Base-by-base conservation (phyloP, 1,284 basidiomycete species). In the Singerocomus rubriflavus region DNA sequence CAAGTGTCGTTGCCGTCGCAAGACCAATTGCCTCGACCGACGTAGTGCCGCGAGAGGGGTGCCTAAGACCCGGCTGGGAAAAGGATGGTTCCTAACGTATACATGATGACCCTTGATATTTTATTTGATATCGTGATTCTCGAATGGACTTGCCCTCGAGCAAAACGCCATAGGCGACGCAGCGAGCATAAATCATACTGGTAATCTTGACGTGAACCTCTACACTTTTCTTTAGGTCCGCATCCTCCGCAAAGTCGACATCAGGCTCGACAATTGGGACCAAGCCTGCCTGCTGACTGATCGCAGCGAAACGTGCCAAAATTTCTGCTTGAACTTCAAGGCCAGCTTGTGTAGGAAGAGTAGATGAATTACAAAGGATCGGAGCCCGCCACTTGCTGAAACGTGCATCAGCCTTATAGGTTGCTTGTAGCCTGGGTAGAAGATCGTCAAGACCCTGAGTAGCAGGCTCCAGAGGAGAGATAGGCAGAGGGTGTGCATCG, bases 211-310 rank as follows among this genome's bases (percentile, higher is more conserved):
- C 69, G 49, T 80, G 77, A 33, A 79, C 71, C 53, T 78, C 73
- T 1, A 71, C 69, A 50, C 76, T 79, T 51, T 74, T 67, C 40
- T 64, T 65, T 43, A 80, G 56, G 55, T 73, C 70, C 16, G 76
- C 74, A 43, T 80, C 76, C 32, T 67, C 77, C 31, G 66, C 63
- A 56, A 79, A 78, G 58, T 80, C 73, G 16, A 80, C 73, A 57
- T 80, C 78, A 4, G 77, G 78, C 56, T 80, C 78, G 6, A 80
- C 72, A 48, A 80, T 75, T 2, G 78, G 78, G 10, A 79, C 76
- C 25, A 80, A 57, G 25, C 76, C 77, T 4, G 75, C 75, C 58
- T 76, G 69, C 55, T 77, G 74, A 54, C 73, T 77, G 50, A 76
- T 71, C 2, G 73, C 70, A 25, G 76, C 73, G 57, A 74, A 78